A percentile compares a stretch with the other conserved stretches of the same genome.
Conservation (phyloP, 2,329 filamentous ascomycete genomes). For the Pseudopyricularia javanii region DNA sequence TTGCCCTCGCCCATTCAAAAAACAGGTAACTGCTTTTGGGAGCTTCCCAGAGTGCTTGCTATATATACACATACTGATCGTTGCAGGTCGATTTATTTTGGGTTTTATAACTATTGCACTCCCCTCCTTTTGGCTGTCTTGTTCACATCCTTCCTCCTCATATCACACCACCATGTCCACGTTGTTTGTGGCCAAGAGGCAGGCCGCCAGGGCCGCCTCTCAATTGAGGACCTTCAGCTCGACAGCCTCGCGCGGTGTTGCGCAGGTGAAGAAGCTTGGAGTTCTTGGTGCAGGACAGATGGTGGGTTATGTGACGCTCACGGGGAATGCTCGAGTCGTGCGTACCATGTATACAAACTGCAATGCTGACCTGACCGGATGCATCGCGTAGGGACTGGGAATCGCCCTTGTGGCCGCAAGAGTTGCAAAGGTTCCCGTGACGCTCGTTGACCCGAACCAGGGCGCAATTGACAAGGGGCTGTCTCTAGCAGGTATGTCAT, state of each 20-base stretch:
- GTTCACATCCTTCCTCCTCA: too few relatives aligned
- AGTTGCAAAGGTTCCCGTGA: slow-evolving; percentile 73
- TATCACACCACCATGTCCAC: slow-evolving; percentile 8
- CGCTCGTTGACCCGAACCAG: slow-evolving; percentile 72
- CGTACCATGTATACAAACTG: too few relatives aligned
- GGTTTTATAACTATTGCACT: background rate
- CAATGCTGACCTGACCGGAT: background rate
- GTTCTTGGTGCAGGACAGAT: slow-evolving; percentile 94
- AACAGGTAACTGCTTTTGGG: background rate
- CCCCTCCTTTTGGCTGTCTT: too few relatives aligned
- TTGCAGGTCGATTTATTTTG: background rate
- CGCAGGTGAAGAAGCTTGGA: slow-evolving; percentile 75
- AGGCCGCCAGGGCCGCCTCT: slow-evolving; percentile 18
- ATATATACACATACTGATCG: too few relatives aligned
- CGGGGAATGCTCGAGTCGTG: too few relatives aligned
- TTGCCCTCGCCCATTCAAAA: background rate
- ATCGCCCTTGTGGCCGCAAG: slow-evolving; percentile 91
- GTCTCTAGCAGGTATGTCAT: slow-evolving; percentile 63
- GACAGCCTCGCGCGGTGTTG: slow-evolving; percentile 43
- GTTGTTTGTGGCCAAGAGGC: slow-evolving; percentile 7
- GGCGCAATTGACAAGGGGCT: slow-evolving; percentile 79
- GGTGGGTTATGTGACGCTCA: slow-evolving; percentile 38
- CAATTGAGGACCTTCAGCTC: slow-evolving; percentile 56
- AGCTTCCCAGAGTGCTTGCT: background rate
- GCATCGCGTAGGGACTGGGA: slow-evolving; percentile 60